Conservation (phyloP, 2,329 filamentous ascomycete genomes). For the Mycocentrospora acerina region DNA sequence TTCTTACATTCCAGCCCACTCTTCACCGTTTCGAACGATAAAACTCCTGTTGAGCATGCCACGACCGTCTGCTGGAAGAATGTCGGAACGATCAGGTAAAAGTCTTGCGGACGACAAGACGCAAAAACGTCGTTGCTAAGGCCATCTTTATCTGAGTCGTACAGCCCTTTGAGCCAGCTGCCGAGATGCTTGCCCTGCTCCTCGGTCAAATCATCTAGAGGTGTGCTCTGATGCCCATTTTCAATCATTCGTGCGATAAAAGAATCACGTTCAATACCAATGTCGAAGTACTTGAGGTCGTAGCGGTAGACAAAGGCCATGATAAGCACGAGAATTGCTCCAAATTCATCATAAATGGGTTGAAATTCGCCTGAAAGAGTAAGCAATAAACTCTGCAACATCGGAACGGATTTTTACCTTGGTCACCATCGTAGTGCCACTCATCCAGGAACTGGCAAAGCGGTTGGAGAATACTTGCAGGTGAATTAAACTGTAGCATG, state of each 20-base stretch:
- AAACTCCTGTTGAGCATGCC: slow-evolving; percentile 64
- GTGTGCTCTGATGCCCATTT: slow-evolving; percentile 59
- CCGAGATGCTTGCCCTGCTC: slow-evolving; percentile 67
- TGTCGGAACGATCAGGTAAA: slow-evolving; percentile 75
- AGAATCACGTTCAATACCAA: slow-evolving; percentile 65
- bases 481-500: slow-evolving; percentile 72
- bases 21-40: slow-evolving; percentile 71
- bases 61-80: slow-evolving; percentile 75
- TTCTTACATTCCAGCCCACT: slow-evolving; percentile 72
- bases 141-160: slow-evolving; percentile 66
- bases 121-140: slow-evolving; percentile 80
- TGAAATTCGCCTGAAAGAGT: slow-evolving; percentile 67
- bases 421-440: slow-evolving; percentile 81
- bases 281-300: slow-evolving; percentile 62
- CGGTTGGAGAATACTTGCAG: slow-evolving; percentile 69
- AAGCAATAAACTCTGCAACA: slow-evolving; percentile 7
- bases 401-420: slow-evolving; percentile 46
- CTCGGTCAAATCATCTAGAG: slow-evolving; percentile 62
- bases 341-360: slow-evolving; percentile 84
- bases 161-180: slow-evolving; percentile 77
- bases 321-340: slow-evolving; percentile 71
- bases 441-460: slow-evolving; percentile 74
- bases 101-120: slow-evolving; percentile 78
- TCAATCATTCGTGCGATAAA: slow-evolving; percentile 69
- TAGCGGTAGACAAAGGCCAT: slow-evolving; percentile 77